Evolutionary conservation across 2,329 filamentous ascomycete genomes (phyloP).

Genomic region (Pseudogymnoascus sp.): DNA sequence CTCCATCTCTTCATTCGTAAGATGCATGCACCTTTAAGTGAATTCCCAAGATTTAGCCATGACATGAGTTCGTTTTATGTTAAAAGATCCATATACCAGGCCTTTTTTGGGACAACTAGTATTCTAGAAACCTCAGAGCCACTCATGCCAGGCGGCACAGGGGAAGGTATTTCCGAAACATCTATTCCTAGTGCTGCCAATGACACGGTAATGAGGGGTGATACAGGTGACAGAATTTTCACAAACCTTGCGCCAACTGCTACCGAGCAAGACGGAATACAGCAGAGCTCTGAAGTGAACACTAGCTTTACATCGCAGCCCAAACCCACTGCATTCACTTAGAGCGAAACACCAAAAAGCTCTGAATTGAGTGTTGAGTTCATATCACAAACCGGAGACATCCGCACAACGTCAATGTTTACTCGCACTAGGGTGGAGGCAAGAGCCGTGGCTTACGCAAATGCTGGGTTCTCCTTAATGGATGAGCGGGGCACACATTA

Average conservation of each 20-base stretch:
- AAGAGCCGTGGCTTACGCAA: not conserved
- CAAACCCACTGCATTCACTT: not conserved
- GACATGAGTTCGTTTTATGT: conserved; percentile 17
- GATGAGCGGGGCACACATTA: not conserved
- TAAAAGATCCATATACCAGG: conserved; percentile 13
- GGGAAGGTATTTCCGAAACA: not conserved
- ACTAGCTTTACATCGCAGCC: not conserved
- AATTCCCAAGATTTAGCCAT: conserved; percentile 10
- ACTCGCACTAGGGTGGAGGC: not conserved
- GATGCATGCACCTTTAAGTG: conserved; percentile 12
- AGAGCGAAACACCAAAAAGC: not conserved
- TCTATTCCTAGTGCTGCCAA: not conserved
- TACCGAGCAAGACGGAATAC: not conserved
- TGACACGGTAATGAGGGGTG: not conserved
- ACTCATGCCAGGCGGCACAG: not conserved
- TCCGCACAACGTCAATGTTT: not conserved
- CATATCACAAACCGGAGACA: not conserved
- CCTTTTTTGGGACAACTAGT: conserved; percentile 12
- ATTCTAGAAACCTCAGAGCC: not conserved
- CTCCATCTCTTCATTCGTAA: conserved; percentile 14
- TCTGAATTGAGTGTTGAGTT: not conserved
- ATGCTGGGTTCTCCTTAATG: not conserved
- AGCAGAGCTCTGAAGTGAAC: not conserved
- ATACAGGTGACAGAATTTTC: not conserved
- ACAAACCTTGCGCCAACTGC: not conserved